A percentile compares a stretch with the other conserved stretches of the same genome.
These are phyloP conservation scores for Clavispora fructus DNA, from an alignment of 805 yeast species.

Conservation along the genomic window DNA sequence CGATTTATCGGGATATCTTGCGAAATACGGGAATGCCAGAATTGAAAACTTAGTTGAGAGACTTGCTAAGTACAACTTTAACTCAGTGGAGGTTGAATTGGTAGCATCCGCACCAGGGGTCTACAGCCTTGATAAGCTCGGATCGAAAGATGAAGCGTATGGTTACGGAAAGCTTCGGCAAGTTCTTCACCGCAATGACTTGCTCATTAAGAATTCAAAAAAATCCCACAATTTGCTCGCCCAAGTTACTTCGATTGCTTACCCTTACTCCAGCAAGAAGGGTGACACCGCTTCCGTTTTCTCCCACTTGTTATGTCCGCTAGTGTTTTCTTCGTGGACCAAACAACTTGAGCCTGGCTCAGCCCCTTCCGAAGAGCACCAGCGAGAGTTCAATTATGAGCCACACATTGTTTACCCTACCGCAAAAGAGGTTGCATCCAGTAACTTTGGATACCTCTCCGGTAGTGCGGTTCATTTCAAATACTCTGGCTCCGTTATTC, in stretches of 20 bases:
- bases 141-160: slow-evolving; percentile 22
- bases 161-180: slow-evolving; percentile 48
- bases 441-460: slow-evolving; percentile 41
- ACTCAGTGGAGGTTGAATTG: slow-evolving; percentile 44
- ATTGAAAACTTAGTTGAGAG: slow-evolving; percentile 22
- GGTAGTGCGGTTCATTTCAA: slow-evolving; percentile 50
- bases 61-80: slow-evolving; percentile 40
- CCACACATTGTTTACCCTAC: slow-evolving; percentile 44
- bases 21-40: slow-evolving; percentile 31
- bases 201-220: slow-evolving; percentile 18
- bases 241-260: slow-evolving; percentile 47
- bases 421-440: slow-evolving; percentile 30
- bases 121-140: slow-evolving; percentile 11
- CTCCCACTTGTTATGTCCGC: slow-evolving; percentile 45
- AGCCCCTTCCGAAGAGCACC: slow-evolving; percentile 17
- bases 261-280: slow-evolving; percentile 29
- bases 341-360: slow-evolving; percentile 25
- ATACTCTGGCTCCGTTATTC: slow-evolving; percentile 17
- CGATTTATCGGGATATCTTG: slow-evolving; percentile 42
- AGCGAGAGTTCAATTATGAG: slow-evolving; percentile 18
- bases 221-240: slow-evolving; percentile 30
- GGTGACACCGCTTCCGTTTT: slow-evolving; percentile 35
- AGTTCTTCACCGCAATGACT: slow-evolving; percentile 28
- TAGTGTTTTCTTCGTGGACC: slow-evolving; percentile 26
- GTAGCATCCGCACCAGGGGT: slow-evolving; percentile 52